Evolutionary conservation across 2,329 filamentous ascomycete species (phyloP), one percentile per base, ranked within the genome.

Genomic region (Leptographium lundbergii): DNA sequence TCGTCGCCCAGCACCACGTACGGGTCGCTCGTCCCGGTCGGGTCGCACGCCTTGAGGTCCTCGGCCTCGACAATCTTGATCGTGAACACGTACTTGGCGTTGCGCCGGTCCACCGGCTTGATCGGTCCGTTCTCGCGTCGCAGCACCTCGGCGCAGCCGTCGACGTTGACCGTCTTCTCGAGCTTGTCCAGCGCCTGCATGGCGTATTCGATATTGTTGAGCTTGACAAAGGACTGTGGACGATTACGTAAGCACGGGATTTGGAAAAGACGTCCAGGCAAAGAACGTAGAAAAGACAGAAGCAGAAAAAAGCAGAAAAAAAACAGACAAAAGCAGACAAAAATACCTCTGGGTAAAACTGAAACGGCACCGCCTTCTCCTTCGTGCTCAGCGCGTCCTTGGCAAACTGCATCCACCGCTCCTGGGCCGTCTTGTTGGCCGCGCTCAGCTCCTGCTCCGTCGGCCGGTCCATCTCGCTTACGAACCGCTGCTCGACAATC

Each of bases 51-150:
- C 73, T 97, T 97, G 66, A 99, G 78, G 67, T 99, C 94, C 73
- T 99, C 94, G 10, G 89, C 94, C 72, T 99, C 94, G 29, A 99
- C 91, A 61, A 99, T 91, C 74, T 99, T 99, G 73, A 99, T 91
- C 0, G 94, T 97, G 73, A 99, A 99, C 59, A 96, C 91, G 69
- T 95, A 97, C 69, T 95, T 96, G 63, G 84, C 88, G 50, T 86
- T 83, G 66, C 84, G 87, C 66, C 84, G 84, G 59, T 74, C 69
- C 62, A 78, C 75, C 59, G 81, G 78, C 67, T 84, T 84, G 57
- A 82, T 78, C 1, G 88, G 86, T 10, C 89, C 89, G 29, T 89
- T 83, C 62, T 87, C 78, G 66, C 81, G 85, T 54, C 86, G 84
- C 56, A 99, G 82, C 19, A 95, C 83, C 57, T 88, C 85, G 3